A percentile compares a stretch with the other conserved stretches of the same genome.
phyloP scores from a whole-genome alignment of 176 grass and related monocot genomes.

The Cenchrus fungigraminus region DNA sequence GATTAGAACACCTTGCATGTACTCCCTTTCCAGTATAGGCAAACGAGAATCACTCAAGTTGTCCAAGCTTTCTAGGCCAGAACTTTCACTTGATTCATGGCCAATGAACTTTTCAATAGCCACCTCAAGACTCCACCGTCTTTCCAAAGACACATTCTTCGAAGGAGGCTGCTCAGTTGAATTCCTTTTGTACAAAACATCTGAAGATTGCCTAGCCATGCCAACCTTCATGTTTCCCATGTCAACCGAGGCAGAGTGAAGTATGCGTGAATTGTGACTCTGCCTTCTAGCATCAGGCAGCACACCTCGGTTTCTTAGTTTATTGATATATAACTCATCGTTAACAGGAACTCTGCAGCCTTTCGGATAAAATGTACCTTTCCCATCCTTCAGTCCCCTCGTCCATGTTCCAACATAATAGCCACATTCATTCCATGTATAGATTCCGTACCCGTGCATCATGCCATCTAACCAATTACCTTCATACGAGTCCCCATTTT shows the following conservation, averaged over 20 bases:
- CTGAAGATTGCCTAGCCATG: constrained; percentile 38
- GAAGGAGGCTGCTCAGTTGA: constrained; percentile 39
- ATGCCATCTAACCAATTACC: constrained; percentile 91
- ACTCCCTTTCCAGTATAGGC: constrained; percentile 90
- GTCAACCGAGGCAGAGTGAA: constrained; percentile 78
- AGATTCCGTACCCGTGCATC: constrained; percentile 91
- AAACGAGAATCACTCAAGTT: constrained; percentile 56
- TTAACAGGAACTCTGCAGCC: constrained; percentile 80
- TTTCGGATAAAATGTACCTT: constrained; percentile 88
- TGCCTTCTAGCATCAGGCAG: constrained; percentile 77
- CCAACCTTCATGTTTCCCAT: constrained; percentile 81
- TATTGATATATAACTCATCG: constrained; percentile 70
- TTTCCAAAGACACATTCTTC: constrained; percentile 85
- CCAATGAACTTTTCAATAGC: constrained; percentile 85
- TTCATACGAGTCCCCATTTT: constrained; percentile 88
- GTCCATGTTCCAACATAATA: constrained; percentile 95
- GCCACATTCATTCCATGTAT: constrained; percentile 76
- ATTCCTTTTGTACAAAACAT: constrained; percentile 46
- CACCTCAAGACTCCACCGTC: constrained; percentile 92
- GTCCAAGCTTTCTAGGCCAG: constrained; percentile 49
- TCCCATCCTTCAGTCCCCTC: constrained; percentile 93
- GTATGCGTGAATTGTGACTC: constrained; percentile 69
- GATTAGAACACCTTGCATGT: constrained; percentile 98
- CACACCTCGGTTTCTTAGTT: constrained; percentile 77
- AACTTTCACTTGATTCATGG: constrained; percentile 52